Evolutionary conservation across 2,329 filamentous ascomycete genomes (phyloP).

Genomic region (Hypomyces perniciosus): DNA sequence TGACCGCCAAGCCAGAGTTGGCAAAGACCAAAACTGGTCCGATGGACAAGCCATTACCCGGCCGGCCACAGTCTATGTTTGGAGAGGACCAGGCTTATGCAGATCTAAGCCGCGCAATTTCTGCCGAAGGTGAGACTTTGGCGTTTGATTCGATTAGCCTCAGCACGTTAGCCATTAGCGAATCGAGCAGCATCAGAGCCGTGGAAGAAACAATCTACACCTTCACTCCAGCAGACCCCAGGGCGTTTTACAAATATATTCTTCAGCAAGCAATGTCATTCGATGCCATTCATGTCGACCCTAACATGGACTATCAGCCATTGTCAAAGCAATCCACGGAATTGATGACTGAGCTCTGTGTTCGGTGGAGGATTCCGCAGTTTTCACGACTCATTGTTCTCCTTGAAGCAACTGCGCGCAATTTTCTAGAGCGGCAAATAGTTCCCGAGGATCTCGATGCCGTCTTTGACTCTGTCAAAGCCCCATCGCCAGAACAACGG

Average conservation of each 20-base stretch:
- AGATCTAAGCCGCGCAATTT: slow-evolving; percentile 47
- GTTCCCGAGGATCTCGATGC: slow-evolving; percentile 74
- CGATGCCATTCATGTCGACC: slow-evolving; percentile 52
- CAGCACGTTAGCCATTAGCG: slow-evolving; percentile 57
- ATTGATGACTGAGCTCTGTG: slow-evolving; percentile 74
- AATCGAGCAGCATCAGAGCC: slow-evolving; percentile 43
- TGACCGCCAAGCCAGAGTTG: slow-evolving; percentile 79
- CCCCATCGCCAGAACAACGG: slow-evolving; percentile 60
- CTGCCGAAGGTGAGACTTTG: slow-evolving; percentile 39
- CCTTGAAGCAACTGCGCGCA: slow-evolving; percentile 77
- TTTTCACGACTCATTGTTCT: slow-evolving; percentile 75
- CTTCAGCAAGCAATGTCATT: slow-evolving; percentile 68
- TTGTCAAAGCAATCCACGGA: slow-evolving; percentile 77
- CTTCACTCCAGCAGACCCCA: slow-evolving; percentile 81
- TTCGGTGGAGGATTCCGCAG: slow-evolving; percentile 84
- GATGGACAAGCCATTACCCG: slow-evolving; percentile 50
- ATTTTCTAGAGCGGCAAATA: slow-evolving; percentile 79
- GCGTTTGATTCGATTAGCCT: slow-evolving; percentile 62
- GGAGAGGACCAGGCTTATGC: slow-evolving; percentile 46
- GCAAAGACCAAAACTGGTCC: slow-evolving; percentile 65
- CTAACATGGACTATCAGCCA: slow-evolving; percentile 42
- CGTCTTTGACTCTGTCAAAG: slow-evolving; percentile 77
- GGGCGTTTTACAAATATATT: slow-evolving; percentile 77
- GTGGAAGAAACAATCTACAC: slow-evolving; percentile 68
- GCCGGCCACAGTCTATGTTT: slow-evolving; percentile 42